Base-by-base conservation (phyloP, 306 rosid species). In the Lablab purpureus region DNA sequence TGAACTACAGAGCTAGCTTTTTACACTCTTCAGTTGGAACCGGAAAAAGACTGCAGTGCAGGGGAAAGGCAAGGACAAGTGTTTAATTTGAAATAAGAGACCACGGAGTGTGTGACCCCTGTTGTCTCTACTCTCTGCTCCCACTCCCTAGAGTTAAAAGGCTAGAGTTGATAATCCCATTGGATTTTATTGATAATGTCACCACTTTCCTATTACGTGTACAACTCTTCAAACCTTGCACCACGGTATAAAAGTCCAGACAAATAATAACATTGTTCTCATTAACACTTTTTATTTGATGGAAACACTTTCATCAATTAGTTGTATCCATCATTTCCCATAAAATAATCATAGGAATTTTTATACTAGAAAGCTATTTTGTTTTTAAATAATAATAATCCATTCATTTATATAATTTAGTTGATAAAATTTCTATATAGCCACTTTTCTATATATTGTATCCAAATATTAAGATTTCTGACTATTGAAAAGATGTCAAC, bases 51-150 rank as follows among this genome's bases (percentile, higher is more conserved):
- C 30, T 1, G 63, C 32, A 54, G 71, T 1, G 63, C 32, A 54
- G 71, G 55, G 34, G 71, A 67, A 56, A 64, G 76, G 56, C 63
- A 65, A 74, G 32, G 74, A 65, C 64, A 81, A 30, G 32, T 21
- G 70, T 73, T 80, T 54, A 32, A 62, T 80, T 73, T 64, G 75
- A 64, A 65, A 74, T 74, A 14, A 74, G 71, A 66, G 63, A 66
- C 64, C 73, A 28, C 0, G 1, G 60, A 54, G 54, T 54, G 70
- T 54, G 70, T 74, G 71, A 67, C 80, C 65, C 59, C 14, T 67
- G 71, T 74, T 74, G 76, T 81, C 80, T 45, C 12, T 45, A 25
- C 32, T 68, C 46, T 51, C 6, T 67, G 12, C 19, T 19, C 27
- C 41, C 27, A 43, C 36, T 18, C 50, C 63, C 22, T 63, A 49